Base-by-base conservation (phyloP, 2,329 filamentous ascomycete species). In the Scorias spongiosa region DNA sequence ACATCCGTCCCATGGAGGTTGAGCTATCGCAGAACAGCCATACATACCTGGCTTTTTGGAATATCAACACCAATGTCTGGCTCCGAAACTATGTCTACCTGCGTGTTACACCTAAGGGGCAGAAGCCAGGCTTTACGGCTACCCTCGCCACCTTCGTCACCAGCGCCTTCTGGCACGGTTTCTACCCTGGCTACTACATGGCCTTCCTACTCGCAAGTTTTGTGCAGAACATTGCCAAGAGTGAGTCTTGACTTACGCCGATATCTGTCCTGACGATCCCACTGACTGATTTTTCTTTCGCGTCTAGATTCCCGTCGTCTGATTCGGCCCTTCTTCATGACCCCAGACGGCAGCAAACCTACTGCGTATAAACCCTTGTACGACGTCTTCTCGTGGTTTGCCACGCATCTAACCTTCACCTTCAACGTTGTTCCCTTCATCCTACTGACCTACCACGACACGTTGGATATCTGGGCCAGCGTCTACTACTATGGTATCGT, bases 61-160 rank as follows among this genome's bases (percentile, higher is more conserved):
- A 98, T 63, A 94, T 95, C 68, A 96, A 96, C 64, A 98, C 91
- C 10, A 98, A 95, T 62, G 78, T 85, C 56, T 98, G 91, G 91
- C 69, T 98, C 48, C 78, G 88, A 40, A 94, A 96, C 63, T 98
- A 95, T 59, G 74, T 98, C 53, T 98, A 96, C 59, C 72, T 98
- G 40, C 80, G 91, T 18, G 91, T 98, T 2, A 98, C 91, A 0
- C 91, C 91, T 0, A 83, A 84, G 54, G 91, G 91, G 43, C 91
- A 87, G 70, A 98, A 96, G 63, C 91, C 91, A 9, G 91, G 91
- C 1, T 98, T 98, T 68, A 75, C 88, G 46, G 91, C 91, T 42
- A 96, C 84, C 56, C 68, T 98, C 68, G 86, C 87, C 29, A 98
- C 91, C 0, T 98, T 98, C 60, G 76, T 79, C 6, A 96, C 91